These are phyloP conservation scores for Neoarthrinium moseri DNA, from an alignment of 2,329 filamentous ascomycete genomes.

Conservation along the genomic window DNA sequence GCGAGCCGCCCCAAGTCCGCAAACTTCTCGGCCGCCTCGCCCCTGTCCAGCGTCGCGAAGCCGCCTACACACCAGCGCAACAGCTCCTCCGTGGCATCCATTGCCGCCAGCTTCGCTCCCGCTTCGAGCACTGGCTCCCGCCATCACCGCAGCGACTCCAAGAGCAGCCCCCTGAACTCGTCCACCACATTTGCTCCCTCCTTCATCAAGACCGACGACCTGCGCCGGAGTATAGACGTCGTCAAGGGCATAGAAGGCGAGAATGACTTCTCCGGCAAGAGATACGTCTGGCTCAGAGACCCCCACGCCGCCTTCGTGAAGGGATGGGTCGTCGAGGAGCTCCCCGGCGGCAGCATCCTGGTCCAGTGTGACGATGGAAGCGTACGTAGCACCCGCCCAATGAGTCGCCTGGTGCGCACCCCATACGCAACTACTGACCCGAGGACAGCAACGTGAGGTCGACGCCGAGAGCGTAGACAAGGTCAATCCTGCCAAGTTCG, in stretches of 20 bases:
- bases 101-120: slow-evolving; percentile 40
- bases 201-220: slow-evolving; percentile 88
- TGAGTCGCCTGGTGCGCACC: no score
- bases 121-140: slow-evolving; percentile 31
- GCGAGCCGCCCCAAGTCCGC: slow-evolving; percentile 70
- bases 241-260: slow-evolving; percentile 85
- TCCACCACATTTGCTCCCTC: slow-evolving; percentile 93
- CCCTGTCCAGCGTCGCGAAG: slow-evolving; percentile 36
- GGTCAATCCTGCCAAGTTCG: slow-evolving; percentile 98
- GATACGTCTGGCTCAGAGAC: slow-evolving; percentile 97
- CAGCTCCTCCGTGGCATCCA: slow-evolving; percentile 66
- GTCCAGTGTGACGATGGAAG: slow-evolving; percentile 94
- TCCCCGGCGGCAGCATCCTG: slow-evolving; percentile 65
- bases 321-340: slow-evolving; percentile 86
- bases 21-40: slow-evolving; percentile 63
- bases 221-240: slow-evolving; percentile 55
- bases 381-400: slow-evolving; percentile 50
- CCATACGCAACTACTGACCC: background rate
- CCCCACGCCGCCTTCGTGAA: slow-evolving; percentile 84
- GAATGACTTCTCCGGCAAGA: slow-evolving; percentile 97
- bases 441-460: slow-evolving; percentile 74
- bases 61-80: slow-evolving; percentile 63
- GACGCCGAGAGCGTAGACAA: slow-evolving; percentile 90
- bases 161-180: slow-evolving; percentile 61
- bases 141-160: slow-evolving; percentile 58